These are phyloP conservation scores for Globisporangium orthogonon DNA, from an alignment of 352 stramenopile genomes.

Conservation along the genomic window DNA sequence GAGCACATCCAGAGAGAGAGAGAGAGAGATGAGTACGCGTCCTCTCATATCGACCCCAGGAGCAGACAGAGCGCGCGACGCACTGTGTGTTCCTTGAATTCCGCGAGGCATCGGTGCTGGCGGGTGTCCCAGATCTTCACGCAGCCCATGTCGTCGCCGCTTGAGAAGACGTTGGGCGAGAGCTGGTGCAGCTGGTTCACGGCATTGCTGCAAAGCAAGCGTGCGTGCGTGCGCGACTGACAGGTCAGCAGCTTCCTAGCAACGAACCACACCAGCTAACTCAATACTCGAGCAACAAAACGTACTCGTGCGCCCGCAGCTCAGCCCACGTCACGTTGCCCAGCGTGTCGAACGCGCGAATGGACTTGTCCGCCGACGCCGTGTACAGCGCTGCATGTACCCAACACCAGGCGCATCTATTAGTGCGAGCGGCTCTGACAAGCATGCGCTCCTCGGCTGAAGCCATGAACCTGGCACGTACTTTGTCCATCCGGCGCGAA, in stretches of 20 bases:
- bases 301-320: slow-evolving; percentile 65
- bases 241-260: not conserved
- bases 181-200: slow-evolving; percentile 76
- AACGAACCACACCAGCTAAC: not conserved
- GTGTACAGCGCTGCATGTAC: slow-evolving; percentile 56
- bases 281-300: too few species aligned
- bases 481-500: slow-evolving; percentile 77
- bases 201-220: slow-evolving; percentile 25
- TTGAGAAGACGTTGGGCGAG: slow-evolving; percentile 63
- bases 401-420: not conserved
- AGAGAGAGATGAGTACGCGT: too few species aligned
- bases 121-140: slow-evolving; percentile 88
- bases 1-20: not conserved
- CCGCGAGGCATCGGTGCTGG: slow-evolving; percentile 74
- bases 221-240: not conserved
- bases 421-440: not conserved
- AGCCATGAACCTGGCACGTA: slow-evolving; percentile 19
- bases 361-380: slow-evolving; percentile 71
- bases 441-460: too few species aligned
- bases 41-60: too few species aligned
- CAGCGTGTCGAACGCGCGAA: slow-evolving; percentile 74
- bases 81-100: slow-evolving; percentile 91
- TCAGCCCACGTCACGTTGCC: slow-evolving; percentile 76
- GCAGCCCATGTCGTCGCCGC: slow-evolving; percentile 75
- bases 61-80: not conserved